Evolutionary conservation across 2,329 filamentous ascomycete genomes (phyloP), one percentile per base, ranked within the genome.

Genomic region (Onygenales sp.): DNA sequence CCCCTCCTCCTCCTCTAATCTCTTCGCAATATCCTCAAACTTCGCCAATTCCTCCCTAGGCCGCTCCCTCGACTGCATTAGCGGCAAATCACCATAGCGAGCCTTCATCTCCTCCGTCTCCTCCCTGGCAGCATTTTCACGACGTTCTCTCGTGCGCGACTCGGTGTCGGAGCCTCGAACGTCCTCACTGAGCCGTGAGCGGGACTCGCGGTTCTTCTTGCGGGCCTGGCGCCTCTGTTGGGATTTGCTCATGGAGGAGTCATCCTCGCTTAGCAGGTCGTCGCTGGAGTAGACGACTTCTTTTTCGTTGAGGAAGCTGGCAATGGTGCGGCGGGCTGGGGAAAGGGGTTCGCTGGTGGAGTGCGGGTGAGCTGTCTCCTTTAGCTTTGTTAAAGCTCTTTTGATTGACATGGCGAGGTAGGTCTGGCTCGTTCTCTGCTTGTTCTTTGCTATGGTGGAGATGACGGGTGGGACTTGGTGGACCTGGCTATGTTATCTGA

Each of bases 21-120:
- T 27, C 21, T 27, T 27, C 5, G 72, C 75, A 50, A 85, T 74
- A 43, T 77, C 71, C 11, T 77, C 72, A 14, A 85, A 69, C 27
- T 75, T 69, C 52, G 73, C 64, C 11, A 79, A 75, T 2, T 69
- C 61, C 57, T 80, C 69, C 49, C 74, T 66, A 55, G 75, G 69
- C 66, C 74, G 72, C 53, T 75, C 71, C 55, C 74, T 73, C 13
- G 81, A 84, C 66, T 78, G 78, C 66, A 84, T 80, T 59, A 83
- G 69, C 3, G 78, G 76, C 43, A 81, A 62, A 21, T 77, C 71
- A 39, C 82, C 82, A 64, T 85, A 85, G 49, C 76, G 78, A 27
- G 75, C 72, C 61, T 73, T 77, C 70, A 82, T 80, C 54, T 83
- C 81, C 2, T 76, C 69, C 0, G 81, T 81, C 65, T 84, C 77